Evolutionary conservation across 2,329 filamentous ascomycete genomes (phyloP), one percentile per base, ranked within the genome.

Genomic region (Phoma sp.): DNA sequence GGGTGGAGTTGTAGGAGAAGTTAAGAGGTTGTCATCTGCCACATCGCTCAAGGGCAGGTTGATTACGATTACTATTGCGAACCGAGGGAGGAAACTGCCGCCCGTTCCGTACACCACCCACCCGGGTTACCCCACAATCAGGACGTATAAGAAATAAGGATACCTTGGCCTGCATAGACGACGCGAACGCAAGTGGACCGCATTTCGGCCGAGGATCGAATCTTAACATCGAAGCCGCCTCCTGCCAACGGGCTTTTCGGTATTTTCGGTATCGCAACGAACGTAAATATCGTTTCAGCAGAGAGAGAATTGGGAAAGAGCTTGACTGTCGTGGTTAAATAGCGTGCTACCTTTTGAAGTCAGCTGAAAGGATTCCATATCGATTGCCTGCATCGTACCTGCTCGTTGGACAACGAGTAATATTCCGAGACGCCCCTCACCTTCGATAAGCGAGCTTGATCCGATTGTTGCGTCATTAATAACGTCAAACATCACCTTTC

Each of bases 121-220:
- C 25, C 43, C 33, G 39, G 2, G n/a, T 36, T 46, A 54, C 39
- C 39, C 45, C 51, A 54, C 33, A 30, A 40, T 20, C 33, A 36
- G 34, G 39, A 49, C 33, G 46, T 21, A n/a, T 21, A 43, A 40
- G 45, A 39, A 6, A 36, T 42, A n/a, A 21, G 5, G 15, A n/a
- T 20, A 5, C 34, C 33, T 45, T 48, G 39, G 28, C 51, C 18
- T 17, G 12, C 45, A 26, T 30, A 33, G 18, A 32, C 18, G 15
- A 23, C 40, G 28, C 26, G 28, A 39, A 26, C 15, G 15, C 36
- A 53, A 37, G 28, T 37, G 43, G 39, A 21, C 26, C 15, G 17
- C 29, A 6, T 4, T 11, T 47, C 37, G 49, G 37, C 49, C 42
- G 42, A 53, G 30, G 17, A 10, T 23, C 14, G 3, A 29, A 33